These are phyloP conservation scores for Kalanchoe fedtschenkoi DNA, from an alignment of 164 flowering plant genomes.

Conservation along the genomic window DNA sequence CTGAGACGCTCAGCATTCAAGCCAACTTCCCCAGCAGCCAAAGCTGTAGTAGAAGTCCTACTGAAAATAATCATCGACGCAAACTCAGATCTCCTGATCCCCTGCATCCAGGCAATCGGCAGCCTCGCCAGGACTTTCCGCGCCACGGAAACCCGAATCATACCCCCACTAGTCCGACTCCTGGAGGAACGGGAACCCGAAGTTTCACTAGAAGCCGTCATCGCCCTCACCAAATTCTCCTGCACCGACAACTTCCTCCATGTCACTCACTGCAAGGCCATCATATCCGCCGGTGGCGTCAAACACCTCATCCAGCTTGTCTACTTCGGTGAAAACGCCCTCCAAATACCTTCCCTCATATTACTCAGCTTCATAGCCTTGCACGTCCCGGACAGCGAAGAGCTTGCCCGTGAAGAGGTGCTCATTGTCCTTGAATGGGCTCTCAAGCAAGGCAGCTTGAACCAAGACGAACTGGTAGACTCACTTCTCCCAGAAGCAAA, in stretches of 20 bases:
- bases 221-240: constrained; percentile 59
- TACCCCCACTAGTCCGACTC: constrained; percentile 40
- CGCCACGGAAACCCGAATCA: constrained; percentile 58
- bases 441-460: background rate
- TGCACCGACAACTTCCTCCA: constrained; percentile 40
- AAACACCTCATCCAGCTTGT: constrained; percentile 44
- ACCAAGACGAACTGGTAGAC: background rate
- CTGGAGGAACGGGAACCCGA: constrained; percentile 31
- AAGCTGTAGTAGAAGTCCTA: constrained; percentile 64
- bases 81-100: constrained; percentile 26
- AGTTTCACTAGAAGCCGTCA: constrained; percentile 62
- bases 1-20: constrained; percentile 64
- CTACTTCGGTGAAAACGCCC: constrained; percentile 27
- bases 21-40: constrained; percentile 65
- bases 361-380: constrained; percentile 66
- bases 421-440: constrained; percentile 26
- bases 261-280: constrained; percentile 57
- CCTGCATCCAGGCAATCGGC: constrained; percentile 67
- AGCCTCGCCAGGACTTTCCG: constrained; percentile 68
- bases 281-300: constrained; percentile 51
- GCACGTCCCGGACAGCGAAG: constrained; percentile 29
- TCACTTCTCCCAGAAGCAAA: background rate
- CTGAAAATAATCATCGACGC: constrained; percentile 38
- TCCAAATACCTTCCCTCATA: constrained; percentile 33
- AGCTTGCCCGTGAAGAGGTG: constrained; percentile 24